These are phyloP conservation scores for Xylaria flabelliformis DNA, from an alignment of 495 filamentous ascomycete species.

Conservation along the genomic window DNA sequence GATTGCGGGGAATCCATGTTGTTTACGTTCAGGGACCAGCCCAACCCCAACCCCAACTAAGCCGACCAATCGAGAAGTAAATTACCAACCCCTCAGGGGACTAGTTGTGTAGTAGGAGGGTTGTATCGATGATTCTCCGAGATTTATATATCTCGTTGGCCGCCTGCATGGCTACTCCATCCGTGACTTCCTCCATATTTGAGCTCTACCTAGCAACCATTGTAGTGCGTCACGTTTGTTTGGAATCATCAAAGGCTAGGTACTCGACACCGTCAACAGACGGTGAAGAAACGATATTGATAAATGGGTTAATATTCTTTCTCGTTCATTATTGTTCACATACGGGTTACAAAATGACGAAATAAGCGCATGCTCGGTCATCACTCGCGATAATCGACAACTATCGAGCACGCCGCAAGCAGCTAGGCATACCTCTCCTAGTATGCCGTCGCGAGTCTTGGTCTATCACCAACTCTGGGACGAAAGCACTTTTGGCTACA, in stretches of 20 bases:
- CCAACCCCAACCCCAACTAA: neutral
- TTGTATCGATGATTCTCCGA: neutral
- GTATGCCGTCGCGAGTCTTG: neutral
- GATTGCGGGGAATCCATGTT: conserved; percentile 32
- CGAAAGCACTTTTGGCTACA: neutral
- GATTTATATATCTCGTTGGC: neutral
- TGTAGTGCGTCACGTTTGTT: neutral
- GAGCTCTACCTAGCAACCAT: neutral
- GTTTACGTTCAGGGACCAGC: neutral
- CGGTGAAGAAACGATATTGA: neutral
- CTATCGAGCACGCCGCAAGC: neutral
- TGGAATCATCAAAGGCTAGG: neutral
- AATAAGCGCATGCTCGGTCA: neutral
- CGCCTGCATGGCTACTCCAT: neutral
- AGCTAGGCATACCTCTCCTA: neutral
- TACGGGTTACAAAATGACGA: conserved; percentile 2
- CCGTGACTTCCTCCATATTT: neutral
- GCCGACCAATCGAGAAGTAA: neutral
- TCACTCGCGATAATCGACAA: conserved; percentile 8
- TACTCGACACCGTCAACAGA: neutral
- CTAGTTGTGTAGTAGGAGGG: neutral
- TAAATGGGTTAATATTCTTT: neutral
- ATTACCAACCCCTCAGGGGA: neutral
- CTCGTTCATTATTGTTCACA: conserved; percentile 23
- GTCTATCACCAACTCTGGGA: neutral